These are phyloP conservation scores for Trichoderma atroviride DNA, from an alignment of 2,329 filamentous ascomycete genomes.

Conservation along the genomic window DNA sequence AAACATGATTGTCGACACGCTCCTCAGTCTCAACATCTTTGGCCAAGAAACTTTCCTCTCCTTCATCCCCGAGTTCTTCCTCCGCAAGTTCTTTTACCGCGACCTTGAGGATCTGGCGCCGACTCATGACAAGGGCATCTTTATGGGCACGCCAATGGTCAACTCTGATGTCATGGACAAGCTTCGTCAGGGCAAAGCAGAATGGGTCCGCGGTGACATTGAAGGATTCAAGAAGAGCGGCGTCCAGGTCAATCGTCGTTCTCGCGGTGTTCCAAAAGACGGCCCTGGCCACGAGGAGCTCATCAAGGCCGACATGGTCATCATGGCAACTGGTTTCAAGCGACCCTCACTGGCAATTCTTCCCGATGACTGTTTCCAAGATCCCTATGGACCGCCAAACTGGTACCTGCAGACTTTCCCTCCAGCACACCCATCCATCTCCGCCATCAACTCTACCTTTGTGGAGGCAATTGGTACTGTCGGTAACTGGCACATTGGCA, in stretches of 20 bases:
- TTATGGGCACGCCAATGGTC: constrained; percentile 84
- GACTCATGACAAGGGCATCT: constrained; percentile 68
- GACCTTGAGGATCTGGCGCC: constrained; percentile 77
- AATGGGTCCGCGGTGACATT: constrained; percentile 83
- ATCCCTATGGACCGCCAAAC: constrained; percentile 76
- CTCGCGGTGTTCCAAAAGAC: constrained; percentile 72
- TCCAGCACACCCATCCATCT: constrained; percentile 70
- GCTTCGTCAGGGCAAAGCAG: constrained; percentile 69
- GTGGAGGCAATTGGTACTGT: constrained; percentile 79
- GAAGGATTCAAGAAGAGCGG: constrained; percentile 61
- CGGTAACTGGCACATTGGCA: constrained; percentile 86
- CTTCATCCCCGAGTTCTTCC: constrained; percentile 75
- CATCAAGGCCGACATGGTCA: constrained; percentile 73
- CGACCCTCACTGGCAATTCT: constrained; percentile 74
- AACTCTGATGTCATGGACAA: constrained; percentile 80
- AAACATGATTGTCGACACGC: constrained; percentile 71
- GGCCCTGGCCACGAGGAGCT: constrained; percentile 69
- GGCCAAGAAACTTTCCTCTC: constrained; percentile 75
- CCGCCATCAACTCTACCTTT: constrained; percentile 82
- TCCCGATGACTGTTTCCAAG: constrained; percentile 70
- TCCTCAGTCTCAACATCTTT: constrained; percentile 77
- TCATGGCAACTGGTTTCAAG: constrained; percentile 83
- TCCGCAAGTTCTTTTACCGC: constrained; percentile 80
- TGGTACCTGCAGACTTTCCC: constrained; percentile 92
- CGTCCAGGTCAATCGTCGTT: constrained; percentile 72